Percentiles rank a stretch among this genome's conserved stretches.
Conservation (phyloP, 108 stramenopile species). For the Schizochytrium sp. region DNA sequence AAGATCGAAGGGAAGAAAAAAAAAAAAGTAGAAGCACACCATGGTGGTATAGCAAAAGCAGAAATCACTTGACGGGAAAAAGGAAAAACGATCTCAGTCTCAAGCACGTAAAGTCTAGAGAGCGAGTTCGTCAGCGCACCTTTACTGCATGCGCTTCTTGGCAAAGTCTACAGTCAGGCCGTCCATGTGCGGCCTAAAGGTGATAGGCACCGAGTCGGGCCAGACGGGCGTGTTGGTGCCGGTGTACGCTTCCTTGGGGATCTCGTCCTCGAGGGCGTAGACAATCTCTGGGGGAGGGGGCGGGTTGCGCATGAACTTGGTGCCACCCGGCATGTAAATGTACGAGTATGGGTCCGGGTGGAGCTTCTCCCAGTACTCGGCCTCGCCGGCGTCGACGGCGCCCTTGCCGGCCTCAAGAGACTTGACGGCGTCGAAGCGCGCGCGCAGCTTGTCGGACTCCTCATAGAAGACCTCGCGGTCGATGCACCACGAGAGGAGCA, state of each 20-base stretch:
- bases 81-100: neutral
- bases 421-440: slow-evolving; percentile 19
- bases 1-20: too few relatives aligned
- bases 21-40: neutral
- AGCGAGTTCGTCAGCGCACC: too few relatives aligned
- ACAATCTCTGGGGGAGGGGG: slow-evolving; percentile 19
- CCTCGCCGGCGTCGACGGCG: slow-evolving; percentile 14
- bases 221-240: slow-evolving; percentile 15
- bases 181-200: neutral
- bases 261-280: slow-evolving; percentile 23
- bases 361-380: neutral
- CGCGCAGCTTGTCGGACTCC: neutral
- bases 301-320: slow-evolving; percentile 41
- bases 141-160: slow-evolving; percentile 1
- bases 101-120: neutral
- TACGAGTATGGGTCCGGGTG: slow-evolving; percentile 32
- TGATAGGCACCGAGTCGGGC: neutral
- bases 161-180: slow-evolving; percentile 3
- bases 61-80: neutral
- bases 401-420: neutral
- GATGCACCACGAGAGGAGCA: neutral
- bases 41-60: neutral
- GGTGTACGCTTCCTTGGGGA: slow-evolving; percentile 22
- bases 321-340: slow-evolving; percentile 34
- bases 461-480: neutral